These are phyloP conservation scores for Candida lessepsii DNA, from an alignment of 805 yeast genomes.

Conservation along the genomic window DNA sequence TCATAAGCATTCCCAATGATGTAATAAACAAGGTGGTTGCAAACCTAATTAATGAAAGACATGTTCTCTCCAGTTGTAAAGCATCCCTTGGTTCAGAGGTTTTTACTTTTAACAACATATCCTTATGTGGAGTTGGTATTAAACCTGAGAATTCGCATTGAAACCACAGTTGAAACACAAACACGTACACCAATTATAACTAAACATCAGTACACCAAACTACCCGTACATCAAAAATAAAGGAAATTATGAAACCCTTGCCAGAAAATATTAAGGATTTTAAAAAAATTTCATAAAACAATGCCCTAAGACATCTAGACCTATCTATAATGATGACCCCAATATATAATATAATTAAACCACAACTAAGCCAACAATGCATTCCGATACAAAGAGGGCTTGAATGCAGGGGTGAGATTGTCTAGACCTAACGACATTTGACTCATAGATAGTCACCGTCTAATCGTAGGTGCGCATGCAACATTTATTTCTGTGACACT, in stretches of 20 bases:
- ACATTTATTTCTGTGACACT: background rate
- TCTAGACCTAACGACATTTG: background rate
- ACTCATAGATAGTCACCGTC: background rate
- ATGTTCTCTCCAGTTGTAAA: constrained; percentile 53
- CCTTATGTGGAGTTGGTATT: background rate
- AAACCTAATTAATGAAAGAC: constrained; percentile 48
- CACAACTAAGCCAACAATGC: no score
- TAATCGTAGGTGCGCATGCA: background rate
- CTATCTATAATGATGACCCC: no score
- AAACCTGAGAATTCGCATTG: no score
- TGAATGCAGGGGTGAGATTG: background rate
- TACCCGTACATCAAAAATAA: no score
- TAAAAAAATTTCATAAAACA: no score
- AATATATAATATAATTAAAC: no score
- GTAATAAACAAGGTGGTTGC: constrained; percentile 45
- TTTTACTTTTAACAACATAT: constrained; percentile 25
- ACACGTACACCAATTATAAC: no score
- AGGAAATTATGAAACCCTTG: no score
- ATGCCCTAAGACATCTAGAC: no score
- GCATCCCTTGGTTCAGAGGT: constrained; percentile 55
- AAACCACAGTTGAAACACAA: no score
- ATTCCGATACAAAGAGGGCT: no score
- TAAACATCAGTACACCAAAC: background rate
- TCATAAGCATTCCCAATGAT: constrained; percentile 45
- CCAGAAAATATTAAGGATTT: no score